Evolutionary conservation across 2,329 filamentous ascomycete genomes (phyloP).

Genomic region (Ophiostoma himal-ulmi): DNA sequence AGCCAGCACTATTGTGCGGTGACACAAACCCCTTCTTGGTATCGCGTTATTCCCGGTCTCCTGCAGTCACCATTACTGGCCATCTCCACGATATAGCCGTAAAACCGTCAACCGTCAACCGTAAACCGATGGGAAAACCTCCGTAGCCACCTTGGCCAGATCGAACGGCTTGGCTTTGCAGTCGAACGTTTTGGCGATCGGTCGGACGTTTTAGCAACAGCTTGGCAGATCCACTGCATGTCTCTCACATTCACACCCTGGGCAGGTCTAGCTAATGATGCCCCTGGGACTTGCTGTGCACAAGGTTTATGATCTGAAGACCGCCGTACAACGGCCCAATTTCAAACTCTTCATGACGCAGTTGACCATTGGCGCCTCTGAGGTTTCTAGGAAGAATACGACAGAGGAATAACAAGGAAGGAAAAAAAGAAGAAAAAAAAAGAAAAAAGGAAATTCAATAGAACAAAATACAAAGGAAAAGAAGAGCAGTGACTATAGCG

Average conservation of each 20-base stretch:
- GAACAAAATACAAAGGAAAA: neutral
- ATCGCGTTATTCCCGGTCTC: neutral
- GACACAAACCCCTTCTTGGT: neutral
- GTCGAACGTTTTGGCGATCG: slow-evolving; percentile 11
- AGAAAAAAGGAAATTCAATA: neutral
- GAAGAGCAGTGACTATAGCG: neutral
- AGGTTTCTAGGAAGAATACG: neutral
- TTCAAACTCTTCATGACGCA: neutral
- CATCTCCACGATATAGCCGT: slow-evolving; percentile 3
- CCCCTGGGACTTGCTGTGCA: neutral
- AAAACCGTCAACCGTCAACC: slow-evolving; percentile 2
- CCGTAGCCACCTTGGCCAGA: neutral
- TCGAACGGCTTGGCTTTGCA: slow-evolving; percentile 1
- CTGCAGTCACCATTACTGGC: neutral
- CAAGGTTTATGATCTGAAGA: neutral
- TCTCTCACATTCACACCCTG: neutral
- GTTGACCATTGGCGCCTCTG: neutral
- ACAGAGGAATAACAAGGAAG: neutral
- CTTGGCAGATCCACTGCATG: slow-evolving; percentile 7
- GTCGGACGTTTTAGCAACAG: slow-evolving; percentile 9
- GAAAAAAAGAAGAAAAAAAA: neutral
- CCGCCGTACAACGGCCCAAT: neutral
- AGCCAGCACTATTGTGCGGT: neutral
- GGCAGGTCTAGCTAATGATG: neutral
- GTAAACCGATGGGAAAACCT: neutral